Conservation (phyloP, 2,329 filamentous ascomycete genomes). For the Diaporthe citriasiana region DNA sequence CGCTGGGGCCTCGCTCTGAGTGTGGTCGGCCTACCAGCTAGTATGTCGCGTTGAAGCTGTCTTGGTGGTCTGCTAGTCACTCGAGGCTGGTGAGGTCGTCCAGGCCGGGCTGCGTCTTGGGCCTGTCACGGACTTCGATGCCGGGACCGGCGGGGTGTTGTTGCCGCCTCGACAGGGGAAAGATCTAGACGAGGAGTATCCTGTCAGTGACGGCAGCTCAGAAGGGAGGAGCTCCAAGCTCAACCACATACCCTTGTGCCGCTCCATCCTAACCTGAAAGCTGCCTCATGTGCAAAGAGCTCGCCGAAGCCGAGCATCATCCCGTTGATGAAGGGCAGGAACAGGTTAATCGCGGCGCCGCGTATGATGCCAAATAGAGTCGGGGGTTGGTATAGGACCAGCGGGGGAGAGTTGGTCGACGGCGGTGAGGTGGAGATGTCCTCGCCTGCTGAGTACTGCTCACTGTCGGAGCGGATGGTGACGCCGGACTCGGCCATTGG, state of each 20-base stretch:
- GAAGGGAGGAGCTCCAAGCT: background rate
- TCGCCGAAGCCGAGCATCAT: slow-evolving; percentile 99
- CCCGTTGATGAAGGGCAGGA: slow-evolving; percentile 96
- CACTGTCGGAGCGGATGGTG: slow-evolving; percentile 86
- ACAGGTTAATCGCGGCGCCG: slow-evolving; percentile 93
- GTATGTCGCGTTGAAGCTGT: slow-evolving; percentile 19
- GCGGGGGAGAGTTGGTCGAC: slow-evolving; percentile 73
- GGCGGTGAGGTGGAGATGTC: slow-evolving; percentile 72
- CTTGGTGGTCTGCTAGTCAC: slow-evolving; percentile 54
- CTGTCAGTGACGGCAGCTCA: background rate
- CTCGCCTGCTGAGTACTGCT: slow-evolving; percentile 80
- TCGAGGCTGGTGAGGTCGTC: slow-evolving; percentile 79
- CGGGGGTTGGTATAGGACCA: slow-evolving; percentile 91
- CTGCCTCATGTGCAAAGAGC: slow-evolving; percentile 94
- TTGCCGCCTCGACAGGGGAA: slow-evolving; percentile 71
- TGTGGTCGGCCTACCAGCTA: background rate
- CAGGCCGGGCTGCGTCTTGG: slow-evolving; percentile 70
- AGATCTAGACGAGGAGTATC: slow-evolving; percentile 59
- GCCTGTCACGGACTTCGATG: slow-evolving; percentile 82
- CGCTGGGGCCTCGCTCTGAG: background rate
- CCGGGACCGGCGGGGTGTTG: slow-evolving; percentile 82
- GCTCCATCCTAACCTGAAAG: slow-evolving; percentile 93
- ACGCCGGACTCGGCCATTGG: slow-evolving; percentile 79
- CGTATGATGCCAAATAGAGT: slow-evolving; percentile 88
- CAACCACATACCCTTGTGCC: slow-evolving; percentile 82